Evolutionary conservation across 2,329 filamentous ascomycete genomes (phyloP).

Genomic region (Clarireedia paspali): DNA sequence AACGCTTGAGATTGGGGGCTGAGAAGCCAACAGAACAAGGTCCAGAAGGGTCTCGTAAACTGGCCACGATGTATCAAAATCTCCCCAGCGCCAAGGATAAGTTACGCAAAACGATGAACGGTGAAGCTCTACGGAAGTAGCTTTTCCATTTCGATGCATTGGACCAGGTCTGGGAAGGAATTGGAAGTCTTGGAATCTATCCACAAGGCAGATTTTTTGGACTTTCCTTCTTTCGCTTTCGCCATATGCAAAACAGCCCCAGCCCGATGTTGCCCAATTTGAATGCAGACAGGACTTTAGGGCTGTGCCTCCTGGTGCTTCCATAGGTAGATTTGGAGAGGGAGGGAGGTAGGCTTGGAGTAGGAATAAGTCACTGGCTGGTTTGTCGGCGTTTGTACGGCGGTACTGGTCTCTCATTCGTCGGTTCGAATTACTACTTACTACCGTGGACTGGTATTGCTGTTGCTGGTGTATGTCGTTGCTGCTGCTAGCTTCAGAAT

Average conservation of each 20-base stretch:
- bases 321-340: too few relatives aligned
- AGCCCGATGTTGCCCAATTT: not conserved
- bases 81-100: not conserved
- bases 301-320: conserved; percentile 2
- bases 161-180: not conserved
- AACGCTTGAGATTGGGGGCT: not conserved
- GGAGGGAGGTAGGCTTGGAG: not conserved
- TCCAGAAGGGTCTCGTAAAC: not conserved
- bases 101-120: too few relatives aligned
- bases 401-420: too few relatives aligned
- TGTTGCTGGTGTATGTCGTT: too few relatives aligned
- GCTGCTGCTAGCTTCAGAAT: too few relatives aligned
- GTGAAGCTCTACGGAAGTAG: not conserved
- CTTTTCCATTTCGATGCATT: not conserved
- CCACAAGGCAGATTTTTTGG: not conserved
- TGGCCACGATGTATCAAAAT: not conserved
- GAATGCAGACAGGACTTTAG: not conserved
- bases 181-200: not conserved
- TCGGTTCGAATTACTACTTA: too few relatives aligned
- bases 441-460: too few relatives aligned
- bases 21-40: not conserved
- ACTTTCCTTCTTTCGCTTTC: too few relatives aligned
- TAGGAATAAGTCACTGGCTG: not conserved
- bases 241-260: not conserved
- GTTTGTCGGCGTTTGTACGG: too few relatives aligned